Evolutionary conservation across 371 early-diverging fungal species (phyloP).

Genomic region (Rhizopus sp.): DNA sequence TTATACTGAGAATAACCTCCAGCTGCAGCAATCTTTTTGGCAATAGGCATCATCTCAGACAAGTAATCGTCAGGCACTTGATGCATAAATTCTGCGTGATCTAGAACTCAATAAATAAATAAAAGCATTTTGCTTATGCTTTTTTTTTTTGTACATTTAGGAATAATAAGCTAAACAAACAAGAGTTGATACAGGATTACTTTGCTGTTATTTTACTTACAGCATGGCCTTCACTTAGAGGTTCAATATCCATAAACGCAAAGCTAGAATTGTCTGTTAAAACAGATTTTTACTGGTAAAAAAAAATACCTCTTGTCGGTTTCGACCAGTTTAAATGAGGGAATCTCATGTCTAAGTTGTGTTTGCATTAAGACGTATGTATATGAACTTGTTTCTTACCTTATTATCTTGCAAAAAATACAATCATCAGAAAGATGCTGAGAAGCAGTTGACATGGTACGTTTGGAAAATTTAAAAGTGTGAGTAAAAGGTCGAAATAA

Average conservation of each 20-base stretch:
- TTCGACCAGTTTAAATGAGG: slow-evolving; percentile 80
- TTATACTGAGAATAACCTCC: slow-evolving; percentile 78
- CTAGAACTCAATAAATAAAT: slow-evolving; percentile 42
- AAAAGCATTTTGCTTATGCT: not conserved
- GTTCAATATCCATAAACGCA: slow-evolving; percentile 79
- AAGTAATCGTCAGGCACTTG: slow-evolving; percentile 86
- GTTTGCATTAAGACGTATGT: not conserved
- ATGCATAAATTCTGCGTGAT: slow-evolving; percentile 89
- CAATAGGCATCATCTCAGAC: slow-evolving; percentile 81
- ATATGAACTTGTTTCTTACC: slow-evolving; percentile 24
- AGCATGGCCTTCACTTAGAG: slow-evolving; percentile 78
- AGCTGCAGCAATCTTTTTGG: slow-evolving; percentile 82
- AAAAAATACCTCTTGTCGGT: slow-evolving; percentile 68
- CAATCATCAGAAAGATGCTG: slow-evolving; percentile 56
- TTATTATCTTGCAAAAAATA: slow-evolving; percentile 91
- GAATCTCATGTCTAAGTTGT: slow-evolving; percentile 69
- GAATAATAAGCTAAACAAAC: slow-evolving; percentile 71
- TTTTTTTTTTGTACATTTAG: slow-evolving; percentile 65
- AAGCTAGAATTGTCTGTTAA: slow-evolving; percentile 32
- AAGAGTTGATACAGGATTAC: not conserved
- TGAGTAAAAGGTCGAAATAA: not conserved
- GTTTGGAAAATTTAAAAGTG: slow-evolving; percentile 4
- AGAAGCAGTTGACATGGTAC: slow-evolving; percentile 24
- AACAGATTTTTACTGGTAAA: not conserved
- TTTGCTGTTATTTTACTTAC: slow-evolving; percentile 46